Evolutionary conservation across 805 yeast genomes (phyloP).

Genomic region (Saccharomycopsis fibuligera): DNA sequence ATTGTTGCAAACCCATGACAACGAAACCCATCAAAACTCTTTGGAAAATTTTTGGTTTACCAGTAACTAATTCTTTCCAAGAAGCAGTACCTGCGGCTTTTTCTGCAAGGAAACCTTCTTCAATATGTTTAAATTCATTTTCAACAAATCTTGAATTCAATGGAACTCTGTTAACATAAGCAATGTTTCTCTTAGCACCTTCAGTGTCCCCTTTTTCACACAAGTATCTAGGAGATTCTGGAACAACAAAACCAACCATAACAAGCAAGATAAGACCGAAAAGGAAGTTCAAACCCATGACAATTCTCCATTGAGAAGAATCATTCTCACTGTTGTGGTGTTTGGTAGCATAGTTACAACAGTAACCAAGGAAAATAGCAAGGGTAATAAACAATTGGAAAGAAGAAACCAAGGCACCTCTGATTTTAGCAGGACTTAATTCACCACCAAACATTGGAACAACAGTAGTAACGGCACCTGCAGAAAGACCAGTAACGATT

Average conservation of each 20-base stretch:
- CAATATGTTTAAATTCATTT: constrained; percentile 45
- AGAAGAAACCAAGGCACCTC: constrained; percentile 67
- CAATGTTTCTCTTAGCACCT: constrained; percentile 49
- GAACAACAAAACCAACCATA: constrained; percentile 50
- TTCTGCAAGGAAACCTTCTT: constrained; percentile 59
- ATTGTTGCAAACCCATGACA: constrained; percentile 59
- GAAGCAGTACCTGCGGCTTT: constrained; percentile 55
- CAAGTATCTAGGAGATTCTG: constrained; percentile 66
- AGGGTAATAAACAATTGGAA: constrained; percentile 65
- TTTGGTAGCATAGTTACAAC: constrained; percentile 60
- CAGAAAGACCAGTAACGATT: constrained; percentile 62
- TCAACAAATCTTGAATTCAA: constrained; percentile 49
- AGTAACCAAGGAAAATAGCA: constrained; percentile 68
- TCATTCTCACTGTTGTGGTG: constrained; percentile 35
- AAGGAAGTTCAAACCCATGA: constrained; percentile 44
- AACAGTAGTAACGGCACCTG: constrained; percentile 71
- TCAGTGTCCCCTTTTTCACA: constrained; percentile 43
- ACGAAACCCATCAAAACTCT: constrained; percentile 45
- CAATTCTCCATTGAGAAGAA: constrained; percentile 62
- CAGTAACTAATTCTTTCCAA: constrained; percentile 58
- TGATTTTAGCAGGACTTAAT: constrained; percentile 59
- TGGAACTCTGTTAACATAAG: constrained; percentile 50
- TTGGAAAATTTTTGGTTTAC: constrained; percentile 52
- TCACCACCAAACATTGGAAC: constrained; percentile 71
- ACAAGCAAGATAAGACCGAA: constrained; percentile 33